phyloP scores from a whole-genome alignment of 1,284 basidiomycete species.

The Agroathelia rolfsii region DNA sequence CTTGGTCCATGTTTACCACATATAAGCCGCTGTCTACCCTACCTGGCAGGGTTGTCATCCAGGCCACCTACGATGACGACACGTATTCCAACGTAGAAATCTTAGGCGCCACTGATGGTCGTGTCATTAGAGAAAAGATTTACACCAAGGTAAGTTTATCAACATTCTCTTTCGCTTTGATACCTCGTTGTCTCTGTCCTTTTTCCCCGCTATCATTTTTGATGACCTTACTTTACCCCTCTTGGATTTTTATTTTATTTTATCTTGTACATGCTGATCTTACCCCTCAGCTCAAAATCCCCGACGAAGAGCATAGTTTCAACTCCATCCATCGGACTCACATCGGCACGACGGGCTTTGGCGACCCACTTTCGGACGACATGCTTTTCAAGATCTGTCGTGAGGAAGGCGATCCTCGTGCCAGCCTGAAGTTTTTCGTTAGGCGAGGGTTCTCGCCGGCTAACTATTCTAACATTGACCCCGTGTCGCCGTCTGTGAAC shows the following conservation, averaged over 20 bases:
- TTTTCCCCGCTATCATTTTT: constrained; percentile 8
- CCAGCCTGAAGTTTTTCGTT: constrained; percentile 76
- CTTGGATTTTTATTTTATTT: constrained; percentile 6
- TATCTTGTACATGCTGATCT: constrained; percentile 8
- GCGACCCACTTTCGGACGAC: constrained; percentile 61
- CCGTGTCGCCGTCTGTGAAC: constrained; percentile 44
- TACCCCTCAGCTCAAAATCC: constrained; percentile 59
- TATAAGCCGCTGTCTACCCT: constrained; percentile 18
- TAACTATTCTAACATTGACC: no score
- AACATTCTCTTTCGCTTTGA: constrained; percentile 6
- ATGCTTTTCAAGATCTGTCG: constrained; percentile 64
- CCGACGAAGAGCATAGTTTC: constrained; percentile 69
- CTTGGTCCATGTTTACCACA: no score
- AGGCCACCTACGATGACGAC: constrained; percentile 79
- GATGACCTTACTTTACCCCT: constrained; percentile 8
- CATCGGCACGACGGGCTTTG: constrained; percentile 66
- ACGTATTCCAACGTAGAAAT: constrained; percentile 74
- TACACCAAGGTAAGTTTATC: constrained; percentile 66
- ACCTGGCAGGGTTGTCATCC: constrained; percentile 45
- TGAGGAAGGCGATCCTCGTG: constrained; percentile 61
- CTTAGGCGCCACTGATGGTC: constrained; percentile 55
- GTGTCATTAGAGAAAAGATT: constrained; percentile 76
- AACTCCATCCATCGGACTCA: constrained; percentile 82
- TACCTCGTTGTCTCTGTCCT: constrained; percentile 5
- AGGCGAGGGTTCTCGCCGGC: constrained; percentile 52